A percentile compares a stretch with the other conserved stretches of the same genome.
These are phyloP conservation scores for Xylariaceae sp. DNA, from an alignment of 2,329 filamentous ascomycete species.

Conservation along the genomic window DNA sequence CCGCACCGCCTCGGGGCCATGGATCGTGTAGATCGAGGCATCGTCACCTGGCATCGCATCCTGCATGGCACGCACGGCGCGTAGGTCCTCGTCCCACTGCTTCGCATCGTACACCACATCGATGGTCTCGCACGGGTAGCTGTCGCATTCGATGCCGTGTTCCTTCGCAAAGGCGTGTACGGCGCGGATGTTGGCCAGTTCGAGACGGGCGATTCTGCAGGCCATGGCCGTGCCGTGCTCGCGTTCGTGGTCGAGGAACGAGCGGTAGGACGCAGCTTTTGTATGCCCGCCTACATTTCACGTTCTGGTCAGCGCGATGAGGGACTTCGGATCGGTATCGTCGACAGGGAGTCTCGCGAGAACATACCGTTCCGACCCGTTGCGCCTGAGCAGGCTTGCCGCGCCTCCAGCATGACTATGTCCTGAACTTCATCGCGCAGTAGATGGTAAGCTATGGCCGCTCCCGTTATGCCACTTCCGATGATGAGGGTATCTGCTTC, in stretches of 20 bases:
- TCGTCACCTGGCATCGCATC: constrained; percentile 36
- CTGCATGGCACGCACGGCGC: constrained; percentile 41
- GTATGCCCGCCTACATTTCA: constrained; percentile 40
- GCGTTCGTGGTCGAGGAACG: constrained; percentile 43
- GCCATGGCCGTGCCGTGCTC: constrained; percentile 45
- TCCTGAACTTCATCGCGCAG: constrained; percentile 31
- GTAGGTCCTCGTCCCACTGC: constrained; percentile 34
- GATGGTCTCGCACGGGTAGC: constrained; percentile 46
- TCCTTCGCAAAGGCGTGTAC: constrained; percentile 49
- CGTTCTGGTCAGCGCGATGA: no score
- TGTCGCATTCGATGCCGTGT: constrained; percentile 47
- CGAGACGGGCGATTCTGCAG: constrained; percentile 44
- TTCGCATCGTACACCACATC: constrained; percentile 52
- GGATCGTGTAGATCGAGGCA: constrained; percentile 41
- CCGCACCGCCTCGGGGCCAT: constrained; percentile 36
- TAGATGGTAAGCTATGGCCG: constrained; percentile 52
- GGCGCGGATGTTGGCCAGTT: constrained; percentile 49
- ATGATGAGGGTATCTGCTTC: constrained; percentile 57
- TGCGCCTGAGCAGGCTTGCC: constrained; percentile 62
- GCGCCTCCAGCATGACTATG: constrained; percentile 60
- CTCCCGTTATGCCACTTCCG: constrained; percentile 62
- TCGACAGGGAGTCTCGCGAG: background rate
- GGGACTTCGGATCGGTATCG: background rate
- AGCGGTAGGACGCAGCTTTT: constrained; percentile 41
- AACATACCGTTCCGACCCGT: constrained; percentile 51